Evolutionary conservation across 257 asterid species (phyloP).

Genomic region (Ligustrum vulgare): DNA sequence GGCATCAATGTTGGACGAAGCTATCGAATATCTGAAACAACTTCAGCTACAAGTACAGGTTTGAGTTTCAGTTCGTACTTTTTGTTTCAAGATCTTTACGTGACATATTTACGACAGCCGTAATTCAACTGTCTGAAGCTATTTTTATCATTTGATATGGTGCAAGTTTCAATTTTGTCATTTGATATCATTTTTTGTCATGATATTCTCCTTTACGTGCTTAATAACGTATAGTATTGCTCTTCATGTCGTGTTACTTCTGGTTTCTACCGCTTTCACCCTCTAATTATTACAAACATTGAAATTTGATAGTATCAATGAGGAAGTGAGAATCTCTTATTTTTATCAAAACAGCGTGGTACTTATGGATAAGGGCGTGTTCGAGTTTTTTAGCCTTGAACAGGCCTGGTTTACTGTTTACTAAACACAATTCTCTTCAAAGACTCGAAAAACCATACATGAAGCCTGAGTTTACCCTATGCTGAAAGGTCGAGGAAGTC

Average conservation of each 20-base stretch:
- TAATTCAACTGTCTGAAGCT: conserved; percentile 13
- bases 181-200: not conserved
- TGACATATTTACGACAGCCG: not conserved
- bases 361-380: not conserved
- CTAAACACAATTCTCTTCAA: not conserved
- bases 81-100: conserved; percentile 5
- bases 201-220: not conserved
- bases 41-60: conserved; percentile 99
- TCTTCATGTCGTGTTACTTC: no score
- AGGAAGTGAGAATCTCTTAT: not conserved
- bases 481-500: not conserved
- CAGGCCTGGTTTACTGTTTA: not conserved
- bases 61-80: conserved; percentile 23
- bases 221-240: not conserved
- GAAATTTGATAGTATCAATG: not conserved
- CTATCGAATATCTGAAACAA: conserved; percentile 94
- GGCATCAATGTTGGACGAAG: conserved; percentile 98
- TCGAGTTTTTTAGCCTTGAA: not conserved
- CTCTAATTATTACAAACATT: not conserved
- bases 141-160: not conserved
- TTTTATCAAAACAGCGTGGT: not conserved
- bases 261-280: not conserved
- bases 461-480: not conserved
- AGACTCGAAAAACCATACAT: not conserved
- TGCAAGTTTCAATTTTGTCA: not conserved